These are phyloP conservation scores for Hypoxylon sp. DNA, from an alignment of 2,329 filamentous ascomycete genomes.

Conservation along the genomic window DNA sequence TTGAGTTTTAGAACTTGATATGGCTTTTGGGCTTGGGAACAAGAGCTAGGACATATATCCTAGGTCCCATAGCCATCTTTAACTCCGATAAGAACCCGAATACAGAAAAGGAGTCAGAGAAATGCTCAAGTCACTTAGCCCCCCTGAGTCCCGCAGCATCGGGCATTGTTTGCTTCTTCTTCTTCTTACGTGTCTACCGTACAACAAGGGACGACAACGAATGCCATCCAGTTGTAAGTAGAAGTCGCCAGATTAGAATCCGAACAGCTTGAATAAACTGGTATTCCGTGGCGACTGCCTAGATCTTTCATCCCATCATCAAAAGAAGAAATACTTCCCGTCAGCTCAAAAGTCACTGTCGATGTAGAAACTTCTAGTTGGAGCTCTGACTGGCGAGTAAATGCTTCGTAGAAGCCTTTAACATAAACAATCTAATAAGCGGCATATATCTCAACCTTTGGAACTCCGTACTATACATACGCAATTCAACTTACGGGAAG, in stretches of 20 bases:
- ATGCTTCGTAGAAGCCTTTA: background rate
- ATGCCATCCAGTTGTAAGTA: background rate
- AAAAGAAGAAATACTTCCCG: background rate
- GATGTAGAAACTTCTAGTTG: constrained; percentile 12
- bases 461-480: background rate
- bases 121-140: background rate
- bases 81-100: background rate
- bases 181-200: background rate
- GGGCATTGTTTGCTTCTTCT: background rate
- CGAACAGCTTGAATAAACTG: background rate
- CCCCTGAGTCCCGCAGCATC: background rate
- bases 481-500: background rate
- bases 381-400: background rate
- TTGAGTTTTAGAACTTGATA: background rate
- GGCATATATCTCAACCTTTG: background rate
- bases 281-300: background rate
- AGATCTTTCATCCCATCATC: background rate
- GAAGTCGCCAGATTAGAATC: background rate
- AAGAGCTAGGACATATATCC: background rate
- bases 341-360: background rate
- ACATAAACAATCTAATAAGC: background rate
- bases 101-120: background rate
- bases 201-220: background rate
- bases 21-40: background rate
- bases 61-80: background rate